Base-by-base conservation (phyloP, 1,139 yeast genomes). In the Saccharomycopsis crataegensis region DNA sequence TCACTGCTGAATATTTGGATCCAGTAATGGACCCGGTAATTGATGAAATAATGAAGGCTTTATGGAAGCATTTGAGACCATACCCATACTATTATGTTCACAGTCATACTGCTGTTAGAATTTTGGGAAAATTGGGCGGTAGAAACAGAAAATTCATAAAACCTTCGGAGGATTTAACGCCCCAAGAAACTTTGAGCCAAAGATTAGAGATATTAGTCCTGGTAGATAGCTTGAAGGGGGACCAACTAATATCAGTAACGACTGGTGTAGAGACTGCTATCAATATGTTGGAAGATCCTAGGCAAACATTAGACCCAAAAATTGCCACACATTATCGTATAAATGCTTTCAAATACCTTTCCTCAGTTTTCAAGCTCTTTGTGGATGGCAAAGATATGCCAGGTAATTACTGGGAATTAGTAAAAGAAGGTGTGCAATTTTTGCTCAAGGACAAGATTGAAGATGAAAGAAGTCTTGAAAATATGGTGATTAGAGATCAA, bases 1-100 rank as follows among this genome's bases (percentile, higher is more conserved):
- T 94, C 56, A 93, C 98, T 0, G 96, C 98, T 0, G 96, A 91
- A 63, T 94, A 90, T 67, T 90, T 94, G 66, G 99, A 94, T 63
- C 99, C 99, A 1, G 89, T 93, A 65, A 82, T 94, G 58, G 98
- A 90, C 63, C 98, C 99, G 0, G 97, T 90, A 1, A 82, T 91
- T 58, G 94, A 87, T 57, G 97, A 93, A 61, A 90, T 94, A 1
- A 86, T 90, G 89, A 82, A 85, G 36, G 96, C 97, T 0, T 72
- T 94, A 48, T 94, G 97, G 94, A 85, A 82, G 59, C 95, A 93
- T 61, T 71, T 94, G 60, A 84, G 84, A 60, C 99, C 99, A 1
- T 78, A 90, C 45, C 99, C 99, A 0, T 91, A 90, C 65, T 87
- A 84, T 60, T 78, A 77, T 53, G 97, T 90, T 60, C 96, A 91